phyloP scores from a whole-genome alignment of 2,329 filamentous ascomycete genomes.

The Chaetomium sp. region DNA sequence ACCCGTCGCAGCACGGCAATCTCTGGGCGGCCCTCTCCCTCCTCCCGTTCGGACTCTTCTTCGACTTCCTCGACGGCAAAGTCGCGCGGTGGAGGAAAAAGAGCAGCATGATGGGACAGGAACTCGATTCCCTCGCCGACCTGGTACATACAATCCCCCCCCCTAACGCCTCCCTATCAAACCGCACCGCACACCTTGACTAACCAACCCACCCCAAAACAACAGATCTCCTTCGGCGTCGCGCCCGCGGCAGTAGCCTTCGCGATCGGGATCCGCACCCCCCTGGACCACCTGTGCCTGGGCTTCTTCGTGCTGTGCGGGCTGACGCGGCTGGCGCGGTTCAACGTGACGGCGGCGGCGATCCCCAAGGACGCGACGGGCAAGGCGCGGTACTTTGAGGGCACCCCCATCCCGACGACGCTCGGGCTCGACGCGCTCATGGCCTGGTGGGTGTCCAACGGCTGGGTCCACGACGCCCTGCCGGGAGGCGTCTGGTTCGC shows the following conservation, averaged over 20 bases:
- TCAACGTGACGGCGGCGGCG: constrained; percentile 91
- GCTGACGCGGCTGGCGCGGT: constrained; percentile 87
- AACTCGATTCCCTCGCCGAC: constrained; percentile 93
- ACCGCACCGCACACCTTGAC: background rate
- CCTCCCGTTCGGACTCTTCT: constrained; percentile 92
- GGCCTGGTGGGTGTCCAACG: constrained; percentile 83
- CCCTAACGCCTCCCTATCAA: background rate
- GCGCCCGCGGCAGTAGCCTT: constrained; percentile 87
- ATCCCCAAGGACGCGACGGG: constrained; percentile 90
- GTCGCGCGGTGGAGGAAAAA: constrained; percentile 96
- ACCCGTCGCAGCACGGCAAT: constrained; percentile 64
- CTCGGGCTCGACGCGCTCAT: constrained; percentile 79
- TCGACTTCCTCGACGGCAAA: constrained; percentile 97
- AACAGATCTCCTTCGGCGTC: constrained; percentile 90
- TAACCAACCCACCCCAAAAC: background rate
- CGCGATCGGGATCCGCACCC: constrained; percentile 82
- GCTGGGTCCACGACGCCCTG: constrained; percentile 77
- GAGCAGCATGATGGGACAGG: constrained; percentile 96
- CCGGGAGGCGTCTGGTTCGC: constrained; percentile 71
- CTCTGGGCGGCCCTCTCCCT: constrained; percentile 83
- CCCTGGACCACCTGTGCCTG: constrained; percentile 76
- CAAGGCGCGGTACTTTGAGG: constrained; percentile 95
- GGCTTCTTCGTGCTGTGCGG: constrained; percentile 93
- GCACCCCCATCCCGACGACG: constrained; percentile 91
- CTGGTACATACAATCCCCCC: constrained; percentile 60